Conservation (phyloP, 2,329 filamentous ascomycete genomes). For the Penicillium sp. region DNA sequence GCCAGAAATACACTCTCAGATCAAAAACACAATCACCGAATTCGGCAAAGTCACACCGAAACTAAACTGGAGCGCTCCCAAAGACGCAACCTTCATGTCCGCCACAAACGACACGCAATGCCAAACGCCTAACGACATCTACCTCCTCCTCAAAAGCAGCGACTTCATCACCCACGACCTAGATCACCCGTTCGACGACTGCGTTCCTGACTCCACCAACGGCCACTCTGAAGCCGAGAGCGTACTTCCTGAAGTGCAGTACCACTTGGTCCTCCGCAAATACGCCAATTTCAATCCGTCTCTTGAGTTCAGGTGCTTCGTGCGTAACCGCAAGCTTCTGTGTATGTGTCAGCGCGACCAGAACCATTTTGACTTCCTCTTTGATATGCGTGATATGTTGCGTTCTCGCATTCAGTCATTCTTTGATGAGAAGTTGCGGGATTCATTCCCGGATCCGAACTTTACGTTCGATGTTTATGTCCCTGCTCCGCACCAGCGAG, state of each 20-base stretch:
- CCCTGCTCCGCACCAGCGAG: slow-evolving; percentile 68
- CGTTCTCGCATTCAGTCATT: slow-evolving; percentile 70
- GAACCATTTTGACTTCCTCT: slow-evolving; percentile 85
- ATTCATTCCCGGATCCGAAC: slow-evolving; percentile 77
- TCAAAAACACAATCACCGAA: slow-evolving; percentile 74
- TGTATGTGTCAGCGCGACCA: slow-evolving; percentile 85
- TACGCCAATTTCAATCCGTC: slow-evolving; percentile 86
- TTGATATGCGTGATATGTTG: slow-evolving; percentile 63
- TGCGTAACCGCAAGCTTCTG: slow-evolving; percentile 75
- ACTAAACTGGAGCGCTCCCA: slow-evolving; percentile 95
- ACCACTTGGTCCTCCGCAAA: slow-evolving; percentile 80
- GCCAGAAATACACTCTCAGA: slow-evolving; percentile 71
- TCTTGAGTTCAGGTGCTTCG: slow-evolving; percentile 94
- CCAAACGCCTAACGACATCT: slow-evolving; percentile 82
- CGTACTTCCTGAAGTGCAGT: slow-evolving; percentile 55
- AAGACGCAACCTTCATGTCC: slow-evolving; percentile 91
- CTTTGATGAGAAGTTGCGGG: slow-evolving; percentile 69
- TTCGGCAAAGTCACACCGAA: slow-evolving; percentile 87
- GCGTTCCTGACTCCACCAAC: slow-evolving; percentile 40
- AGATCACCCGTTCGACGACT: slow-evolving; percentile 86
- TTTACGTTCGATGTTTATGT: slow-evolving; percentile 94
- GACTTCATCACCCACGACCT: slow-evolving; percentile 94
- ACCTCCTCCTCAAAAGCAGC: slow-evolving; percentile 88
- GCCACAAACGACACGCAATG: slow-evolving; percentile 90
- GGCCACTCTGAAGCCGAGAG: slow-evolving; percentile 7